phyloP scores from a whole-genome alignment of 2,329 filamentous ascomycete species.

The Trichoderma asperellum region DNA sequence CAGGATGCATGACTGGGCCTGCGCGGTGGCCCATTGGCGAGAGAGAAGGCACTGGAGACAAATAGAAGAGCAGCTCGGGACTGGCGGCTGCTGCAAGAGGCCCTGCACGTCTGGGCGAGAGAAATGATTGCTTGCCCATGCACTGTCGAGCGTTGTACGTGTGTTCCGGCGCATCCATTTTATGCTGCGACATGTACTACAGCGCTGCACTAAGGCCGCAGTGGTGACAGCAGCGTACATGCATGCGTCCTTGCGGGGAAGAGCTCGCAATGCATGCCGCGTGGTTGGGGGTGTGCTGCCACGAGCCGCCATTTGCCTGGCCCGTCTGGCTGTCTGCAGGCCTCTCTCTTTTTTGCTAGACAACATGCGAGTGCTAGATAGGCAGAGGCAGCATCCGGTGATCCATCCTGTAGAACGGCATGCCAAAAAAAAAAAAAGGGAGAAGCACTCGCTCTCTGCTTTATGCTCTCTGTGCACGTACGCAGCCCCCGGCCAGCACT shows the following conservation, averaged over 20 bases:
- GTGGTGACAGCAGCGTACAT: slow-evolving; percentile 4
- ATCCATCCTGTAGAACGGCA: neutral
- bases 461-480: neutral
- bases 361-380: neutral
- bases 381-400: neutral
- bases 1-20: slow-evolving; percentile 17
- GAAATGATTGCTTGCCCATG: slow-evolving; percentile 7
- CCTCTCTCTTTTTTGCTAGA: neutral
- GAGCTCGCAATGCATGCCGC: neutral
- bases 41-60: slow-evolving; percentile 14
- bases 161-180: slow-evolving; percentile 3
- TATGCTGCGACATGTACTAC: neutral
- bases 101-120: neutral
- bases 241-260: slow-evolving; percentile 18
- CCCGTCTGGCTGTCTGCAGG: neutral
- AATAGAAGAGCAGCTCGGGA: slow-evolving; percentile 11
- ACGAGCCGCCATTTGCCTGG: slow-evolving; percentile 1
- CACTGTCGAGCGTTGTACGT: neutral
- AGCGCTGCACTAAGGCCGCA: slow-evolving; percentile 7
- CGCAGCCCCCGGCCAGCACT: neutral
- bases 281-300: slow-evolving; percentile 7
- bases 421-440: neutral
- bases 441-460: neutral
- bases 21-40: slow-evolving; percentile 13
- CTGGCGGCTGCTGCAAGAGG: slow-evolving; percentile 24